Evolutionary conservation across 179 eudicot genomes (phyloP), one percentile per base, ranked within the genome.

Genomic region (Dionaea muscipula): DNA sequence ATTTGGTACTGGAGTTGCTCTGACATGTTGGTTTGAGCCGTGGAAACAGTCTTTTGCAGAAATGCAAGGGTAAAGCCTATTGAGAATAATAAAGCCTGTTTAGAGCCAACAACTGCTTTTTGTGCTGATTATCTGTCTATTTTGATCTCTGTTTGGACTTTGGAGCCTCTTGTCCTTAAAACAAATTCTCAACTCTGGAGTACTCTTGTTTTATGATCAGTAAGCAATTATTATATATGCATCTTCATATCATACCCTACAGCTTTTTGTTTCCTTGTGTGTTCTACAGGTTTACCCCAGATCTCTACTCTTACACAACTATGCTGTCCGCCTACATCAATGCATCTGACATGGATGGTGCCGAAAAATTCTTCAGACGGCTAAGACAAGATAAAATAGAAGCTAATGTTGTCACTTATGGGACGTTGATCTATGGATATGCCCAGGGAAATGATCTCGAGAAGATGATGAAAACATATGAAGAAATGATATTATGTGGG

Each of bases 291-390:
- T 71, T 70, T 50, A 81, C 77, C 48, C 97, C 95, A 13, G 97
- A 90, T 70, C 79, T 90, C 47, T 90, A 77, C 81, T 86, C 97
- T 46, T 90, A 90, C 37, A 80, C 87, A 37, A 90, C 95, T 5
- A 75, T 90, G 94, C 52, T 90, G 63, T 80, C 81, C 47, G 85
- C 94, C 17, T 90, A 90, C 54, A 78, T 84, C 48, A 86, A 90
- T 62, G 95, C 95, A 47, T 56, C 94, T 31, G 94, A 90, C 72
- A 86, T 90, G 95, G 94, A 86, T 43, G 95, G 95, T 37, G 97
- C 97, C 19, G 95, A 83, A 68, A 90, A 78, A 57, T 90, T 90
- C 67, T 84, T 81, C 64, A 78, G 43, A 71, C 79, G 95, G 69
- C 59, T 90, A 48, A 80, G 60, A 65, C 71, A 60, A 40, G 97